Evolutionary conservation across 2,329 filamentous ascomycete genomes (phyloP), one percentile per base, ranked within the genome.

Genomic region (Setomelanomma holmii): DNA sequence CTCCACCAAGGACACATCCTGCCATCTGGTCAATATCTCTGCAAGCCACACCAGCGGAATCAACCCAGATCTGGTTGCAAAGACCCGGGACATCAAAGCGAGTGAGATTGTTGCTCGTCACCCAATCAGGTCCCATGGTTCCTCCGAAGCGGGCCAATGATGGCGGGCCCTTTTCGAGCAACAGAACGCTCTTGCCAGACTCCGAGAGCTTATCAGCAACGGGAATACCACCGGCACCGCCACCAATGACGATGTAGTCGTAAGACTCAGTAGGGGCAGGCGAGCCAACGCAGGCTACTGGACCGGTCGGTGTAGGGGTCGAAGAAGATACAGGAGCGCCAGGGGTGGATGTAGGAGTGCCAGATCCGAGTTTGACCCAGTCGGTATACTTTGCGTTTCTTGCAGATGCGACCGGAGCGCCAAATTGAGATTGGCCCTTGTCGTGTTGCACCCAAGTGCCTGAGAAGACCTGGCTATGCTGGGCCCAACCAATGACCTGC

Each of bases 1-100:
- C 85, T 49, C 88, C 88, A 42, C 88, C 88, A 2, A 90, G 80
- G 38, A 90, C 79, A 56, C 88, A 90, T 12, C 87, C 88, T 11
- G 86, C 86, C 86, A 89, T 89, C 63, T 88, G 85, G 56, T 88
- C 86, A n/a, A 84, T 86, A 68, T 90, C 88, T 1, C 80, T 81
- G 72, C 88, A 90, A 30, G 84, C 83, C 61, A 89, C 85, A 22
- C 85, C 86, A 4, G 78, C 78, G 8, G 84, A 85, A 64, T 88
- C 81, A 4, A 79, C 75, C 82, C 86, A 89, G 60, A 90, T 88
- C 73, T 89, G 79, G 69, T 89, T 90, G 71, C 86, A 89, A 53
- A 90, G 82, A 48, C 87, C 86, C 0, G 88, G 88, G 4, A 90
- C 83, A 64, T 90, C 88, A 62, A 90, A 89, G 42, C 87, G 85